Base-by-base conservation (phyloP, 2,329 filamentous ascomycete genomes). In the Alternaria brassicae region DNA sequence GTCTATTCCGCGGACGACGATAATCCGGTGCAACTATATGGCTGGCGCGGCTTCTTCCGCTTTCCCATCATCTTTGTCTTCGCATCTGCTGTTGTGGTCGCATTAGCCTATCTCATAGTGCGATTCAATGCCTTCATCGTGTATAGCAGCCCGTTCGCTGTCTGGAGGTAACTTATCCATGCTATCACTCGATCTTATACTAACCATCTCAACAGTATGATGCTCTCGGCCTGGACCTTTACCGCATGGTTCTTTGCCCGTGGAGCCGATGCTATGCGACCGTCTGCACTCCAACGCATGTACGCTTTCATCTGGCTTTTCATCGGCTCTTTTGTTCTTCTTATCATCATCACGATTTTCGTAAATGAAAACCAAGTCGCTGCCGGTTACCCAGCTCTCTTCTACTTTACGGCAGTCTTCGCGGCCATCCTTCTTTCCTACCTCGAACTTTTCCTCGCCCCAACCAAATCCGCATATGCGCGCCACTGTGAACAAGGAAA, bases 91-190 rank as follows among this genome's bases (percentile, higher is more conserved):
- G 80, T 90, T n/a, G 87, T 90, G 0, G 77, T 96, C 23, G 91
- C 87, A 0, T 82, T 92, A 17, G 90, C 91, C 1, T 91, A 91
- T 67, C 78, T 98, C 51, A 71, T 96, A 40, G 86, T 86, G 36
- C 96, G 95, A 77, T 81, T 94, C 73, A 98, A 98, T 72, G 93
- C 94, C 1, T 86, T 92, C 69, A 92, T 98, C 69, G 82, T 95
- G n/a, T 95, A 97, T 80, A 93, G 92, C 78, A 96, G 91, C 69
- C 85, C 89, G 47, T 98, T 95, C 75, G 84, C 91, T 5, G 90
- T 97, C 72, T 96, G 93, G 92, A 78, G 76, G 77, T 80, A 71
- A 41, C 69, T 68, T 23, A 41, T 17, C 28, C 21, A 17, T 15
- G 21, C 17, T 4, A 9, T 10, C 10, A 25, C 28, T 15, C 3